Base-by-base conservation (phyloP, 495 filamentous ascomycete species). In the Penicillium diatomitis region DNA sequence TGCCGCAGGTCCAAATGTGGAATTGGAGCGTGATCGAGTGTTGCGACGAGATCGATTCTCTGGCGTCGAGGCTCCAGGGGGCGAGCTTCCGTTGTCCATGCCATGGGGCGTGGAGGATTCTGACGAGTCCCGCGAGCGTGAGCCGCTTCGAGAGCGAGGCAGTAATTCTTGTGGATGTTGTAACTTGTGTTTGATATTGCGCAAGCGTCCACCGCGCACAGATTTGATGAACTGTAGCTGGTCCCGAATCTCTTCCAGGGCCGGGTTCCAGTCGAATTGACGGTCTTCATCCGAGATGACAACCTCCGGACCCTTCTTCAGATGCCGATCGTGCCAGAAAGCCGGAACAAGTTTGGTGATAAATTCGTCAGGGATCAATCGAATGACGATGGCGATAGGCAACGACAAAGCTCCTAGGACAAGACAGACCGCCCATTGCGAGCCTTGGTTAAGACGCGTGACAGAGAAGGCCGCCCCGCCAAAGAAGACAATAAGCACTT, bases 21-120 rank as follows among this genome's bases (percentile, higher is more conserved):
- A 94, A 66, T 90, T 95, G 4, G 88, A 94, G 12, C 90, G 82
- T 33, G 90, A 95, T 48, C 90, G 80, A 32, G 77, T 82, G 53
- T 80, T 84, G 46, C 75, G 77, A 30, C 86, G 79, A 31, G 77
- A 82, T 28, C 85, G 78, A 12, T 85, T 86, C 45, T 90, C 87
- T 0, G 89, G 86, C 0, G 85, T 86, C 2, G 78, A 69, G 0
- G 76, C 77, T 11, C 71, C 70, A 6, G 80, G 79, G 8, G 71
- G 69, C 3, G 49, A 60, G 50, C 61, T 66, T 55, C 62, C 75
- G 51, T 63, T 74, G 57, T 73, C 72, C 20, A 20, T 20, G 29
- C 66, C 70, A 38, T 65, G 64, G 7, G 89, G 88, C 0, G 87
- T 92, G 35, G 78, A 76, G 5, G 88, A 84, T 41, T 76, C 67